Evolutionary conservation across 768 basidiomycete genomes (phyloP).

Genomic region (Amanita exitialis): DNA sequence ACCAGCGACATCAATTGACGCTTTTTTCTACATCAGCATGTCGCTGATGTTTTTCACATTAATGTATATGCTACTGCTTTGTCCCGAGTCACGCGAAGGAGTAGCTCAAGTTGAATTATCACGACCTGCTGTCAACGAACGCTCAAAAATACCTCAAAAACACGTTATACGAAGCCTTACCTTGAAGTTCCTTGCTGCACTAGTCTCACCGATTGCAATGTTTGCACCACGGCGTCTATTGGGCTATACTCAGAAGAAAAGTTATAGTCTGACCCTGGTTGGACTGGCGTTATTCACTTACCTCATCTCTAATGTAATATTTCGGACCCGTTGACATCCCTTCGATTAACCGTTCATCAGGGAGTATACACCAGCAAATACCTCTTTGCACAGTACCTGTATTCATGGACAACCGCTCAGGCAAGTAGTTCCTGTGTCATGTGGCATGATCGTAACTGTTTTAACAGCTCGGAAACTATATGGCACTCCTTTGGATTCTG

Average conservation of each 20-base stretch:
- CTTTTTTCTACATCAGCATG: slow-evolving; percentile 36
- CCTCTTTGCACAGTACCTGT: slow-evolving; percentile 66
- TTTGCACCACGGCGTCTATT: slow-evolving; percentile 50
- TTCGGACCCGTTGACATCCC: background rate
- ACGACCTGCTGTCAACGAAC: slow-evolving; percentile 13
- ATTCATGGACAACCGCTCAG: slow-evolving; percentile 56
- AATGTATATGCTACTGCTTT: slow-evolving; percentile 31
- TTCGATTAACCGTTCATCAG: slow-evolving; percentile 18
- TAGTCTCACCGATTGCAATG: slow-evolving; percentile 58
- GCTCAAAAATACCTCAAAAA: slow-evolving; percentile 21
- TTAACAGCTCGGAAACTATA: slow-evolving; percentile 58
- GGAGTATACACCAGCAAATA: slow-evolving; percentile 72
- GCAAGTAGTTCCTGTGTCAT: slow-evolving; percentile 13
- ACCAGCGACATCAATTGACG: slow-evolving; percentile 44
- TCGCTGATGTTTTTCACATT: slow-evolving; percentile 25
- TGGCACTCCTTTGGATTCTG: slow-evolving; percentile 55
- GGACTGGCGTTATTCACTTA: slow-evolving; percentile 56
- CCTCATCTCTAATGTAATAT: slow-evolving; percentile 48
- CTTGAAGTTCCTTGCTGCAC: slow-evolving; percentile 25
- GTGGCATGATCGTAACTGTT: background rate
- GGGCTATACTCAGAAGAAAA: slow-evolving; percentile 31
- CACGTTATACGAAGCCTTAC: slow-evolving; percentile 15
- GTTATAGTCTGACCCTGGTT: slow-evolving; percentile 68
- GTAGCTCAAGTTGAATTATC: slow-evolving; percentile 10
- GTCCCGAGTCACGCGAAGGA: slow-evolving; percentile 43